These are phyloP conservation scores for Paecilomyces fulvus DNA, from an alignment of 2,329 filamentous ascomycete genomes.

Conservation along the genomic window DNA sequence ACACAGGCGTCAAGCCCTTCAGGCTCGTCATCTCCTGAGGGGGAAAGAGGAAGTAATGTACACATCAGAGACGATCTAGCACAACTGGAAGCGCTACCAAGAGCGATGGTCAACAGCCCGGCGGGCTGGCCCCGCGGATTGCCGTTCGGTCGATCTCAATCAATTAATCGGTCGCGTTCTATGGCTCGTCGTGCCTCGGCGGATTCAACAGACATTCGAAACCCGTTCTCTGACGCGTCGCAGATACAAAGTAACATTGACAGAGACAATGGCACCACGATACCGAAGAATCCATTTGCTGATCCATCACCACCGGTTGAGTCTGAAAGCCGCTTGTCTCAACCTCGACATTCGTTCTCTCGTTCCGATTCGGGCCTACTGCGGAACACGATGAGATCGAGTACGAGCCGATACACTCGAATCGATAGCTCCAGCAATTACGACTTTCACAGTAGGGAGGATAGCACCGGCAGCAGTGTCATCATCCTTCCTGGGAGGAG, in stretches of 20 bases:
- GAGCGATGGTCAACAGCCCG: not conserved
- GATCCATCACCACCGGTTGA: not conserved
- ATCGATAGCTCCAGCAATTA: not conserved
- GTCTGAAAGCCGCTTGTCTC: not conserved
- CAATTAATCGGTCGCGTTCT: not conserved
- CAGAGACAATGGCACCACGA: not conserved
- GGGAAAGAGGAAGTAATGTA: not conserved
- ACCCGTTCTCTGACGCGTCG: not conserved
- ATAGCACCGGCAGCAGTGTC: constrained; percentile 18
- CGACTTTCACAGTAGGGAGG: constrained; percentile 5
- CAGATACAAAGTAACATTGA: not conserved
- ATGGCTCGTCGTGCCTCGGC: not conserved
- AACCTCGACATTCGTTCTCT: not conserved
- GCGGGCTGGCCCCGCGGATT: not conserved
- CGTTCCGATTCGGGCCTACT: not conserved
- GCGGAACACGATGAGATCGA: not conserved
- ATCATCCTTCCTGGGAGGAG: constrained; percentile 19
- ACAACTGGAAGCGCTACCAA: not conserved
- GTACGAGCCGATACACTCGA: not conserved
- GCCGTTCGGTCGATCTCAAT: not conserved
- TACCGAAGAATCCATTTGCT: not conserved
- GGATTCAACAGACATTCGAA: not conserved
- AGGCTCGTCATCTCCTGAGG: not conserved
- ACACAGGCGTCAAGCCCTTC: not conserved
- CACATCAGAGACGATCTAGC: not conserved